Evolutionary conservation across 2,329 filamentous ascomycete species (phyloP).

Genomic region (Meredithiella fracta): DNA sequence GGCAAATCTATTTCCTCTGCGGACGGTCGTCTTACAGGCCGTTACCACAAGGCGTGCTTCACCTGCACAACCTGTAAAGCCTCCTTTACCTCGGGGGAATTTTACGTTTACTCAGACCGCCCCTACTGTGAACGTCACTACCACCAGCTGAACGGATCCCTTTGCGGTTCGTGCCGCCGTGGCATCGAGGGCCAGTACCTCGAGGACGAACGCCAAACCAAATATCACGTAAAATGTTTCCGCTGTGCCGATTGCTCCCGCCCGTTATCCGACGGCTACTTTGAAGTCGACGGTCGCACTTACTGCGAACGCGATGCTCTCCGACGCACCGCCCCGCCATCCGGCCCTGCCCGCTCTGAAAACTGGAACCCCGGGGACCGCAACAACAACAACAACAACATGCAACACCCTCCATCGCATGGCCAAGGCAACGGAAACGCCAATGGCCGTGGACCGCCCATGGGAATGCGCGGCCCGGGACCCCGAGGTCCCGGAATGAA

Average conservation of each 20-base stretch:
- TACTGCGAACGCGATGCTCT: conserved; percentile 83
- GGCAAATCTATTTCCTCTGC: conserved; percentile 90
- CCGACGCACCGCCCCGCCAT: conserved; percentile 24
- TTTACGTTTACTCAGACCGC: conserved; percentile 75
- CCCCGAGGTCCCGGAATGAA: conserved; percentile 12
- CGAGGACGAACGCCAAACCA: conserved; percentile 59
- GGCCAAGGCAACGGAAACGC: conserved; percentile 5
- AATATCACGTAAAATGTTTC: conserved; percentile 80
- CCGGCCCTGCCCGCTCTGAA: conserved; percentile 5
- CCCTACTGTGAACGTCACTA: conserved; percentile 91
- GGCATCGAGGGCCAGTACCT: conserved; percentile 92
- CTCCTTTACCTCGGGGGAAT: conserved; percentile 73
- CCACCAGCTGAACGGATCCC: conserved; percentile 73
- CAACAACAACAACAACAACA: conserved; percentile 11
- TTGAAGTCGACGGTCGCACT: conserved; percentile 62
- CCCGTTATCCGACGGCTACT: conserved; percentile 70
- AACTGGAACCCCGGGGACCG: conserved; percentile 9
- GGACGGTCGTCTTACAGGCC: conserved; percentile 77
- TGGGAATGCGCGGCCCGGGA: conserved; percentile 16
- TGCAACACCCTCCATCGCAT: conserved; percentile 8
- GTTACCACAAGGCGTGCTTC: conserved; percentile 92
- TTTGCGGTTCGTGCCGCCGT: conserved; percentile 61
- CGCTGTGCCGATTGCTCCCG: conserved; percentile 63
- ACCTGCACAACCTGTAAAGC: conserved; percentile 70
- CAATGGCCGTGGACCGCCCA: conserved; percentile 15